Base-by-base conservation (phyloP, 345 rosid genomes). In the Citrus medica region DNA sequence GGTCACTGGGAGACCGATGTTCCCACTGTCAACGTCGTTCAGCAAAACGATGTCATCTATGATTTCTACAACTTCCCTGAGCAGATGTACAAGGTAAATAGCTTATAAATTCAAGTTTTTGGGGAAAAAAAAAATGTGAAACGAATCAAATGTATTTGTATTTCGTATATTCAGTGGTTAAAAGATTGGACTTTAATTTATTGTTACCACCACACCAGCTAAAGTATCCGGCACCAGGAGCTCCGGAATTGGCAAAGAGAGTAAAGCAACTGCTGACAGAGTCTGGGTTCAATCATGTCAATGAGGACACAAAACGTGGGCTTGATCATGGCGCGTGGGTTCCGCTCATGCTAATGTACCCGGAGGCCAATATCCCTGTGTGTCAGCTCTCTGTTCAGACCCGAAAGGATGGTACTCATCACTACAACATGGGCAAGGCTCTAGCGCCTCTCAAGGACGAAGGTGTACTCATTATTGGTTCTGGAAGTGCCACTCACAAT, bases 311-410 rank as follows among this genome's bases (percentile, higher is more conserved):
- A 42, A 79, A 85, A 38, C 89, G 97, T 5, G 98, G 99, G 55
- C 87, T 96, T 56, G 99, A 96, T 82, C 99, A 96, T 66, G 99
- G 99, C 9, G 95, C 98, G 25, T 96, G 99, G 99, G 90, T 91
- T 76, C 98, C 97, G 6, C 76, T 96, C 21, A 90, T 92, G 95
- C 84, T 94, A 71, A 96, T 96, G 99, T 96, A 91, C 71, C 99
- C 99, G 0, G 98, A 92, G 73, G 94, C 91, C 2, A 88, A 94
- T 69, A 88, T 92, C 58, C 99, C 98, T 0, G 84, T 92, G 28
- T 92, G 98, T 59, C 98, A 96, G 78, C 94, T 96, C 74, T 96
- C 99, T 7, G 83, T 96, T 74, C 99, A 94, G 79, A 72, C 89
- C 1, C 12, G 78, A 1, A 82, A 79, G 67, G 92, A 82, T 61